Evolutionary conservation across 2,329 filamentous ascomycete genomes (phyloP).

Genomic region (Sphaerostilbella broomeana): DNA sequence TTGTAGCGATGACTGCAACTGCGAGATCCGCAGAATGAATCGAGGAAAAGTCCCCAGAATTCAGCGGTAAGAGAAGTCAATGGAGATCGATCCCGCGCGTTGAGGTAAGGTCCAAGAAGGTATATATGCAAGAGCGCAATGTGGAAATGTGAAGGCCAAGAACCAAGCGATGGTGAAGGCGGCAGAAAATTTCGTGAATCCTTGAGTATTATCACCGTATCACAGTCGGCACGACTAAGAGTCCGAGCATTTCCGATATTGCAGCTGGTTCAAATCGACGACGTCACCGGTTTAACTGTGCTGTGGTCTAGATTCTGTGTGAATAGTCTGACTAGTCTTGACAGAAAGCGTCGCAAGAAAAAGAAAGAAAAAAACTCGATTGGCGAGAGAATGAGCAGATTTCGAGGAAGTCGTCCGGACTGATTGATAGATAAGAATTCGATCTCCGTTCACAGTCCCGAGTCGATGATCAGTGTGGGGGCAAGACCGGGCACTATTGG

Average conservation of each 20-base stretch:
- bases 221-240: background rate
- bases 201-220: constrained; percentile 10
- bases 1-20: no score
- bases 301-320: background rate
- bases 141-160: no score
- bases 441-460: constrained; percentile 10
- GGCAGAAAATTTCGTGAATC: no score
- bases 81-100: no score
- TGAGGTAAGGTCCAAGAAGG: no score
- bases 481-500: constrained; percentile 9
- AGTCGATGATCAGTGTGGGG: constrained; percentile 9
- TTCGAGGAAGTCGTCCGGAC: background rate
- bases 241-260: constrained; percentile 8
- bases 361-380: background rate
- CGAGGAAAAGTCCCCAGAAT: no score
- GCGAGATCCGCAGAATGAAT: no score
- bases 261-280: background rate
- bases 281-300: background rate
- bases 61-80: background rate
- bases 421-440: constrained; percentile 8
- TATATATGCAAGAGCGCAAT: background rate
- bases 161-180: no score
- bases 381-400: background rate
- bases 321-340: constrained; percentile 1
- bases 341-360: background rate